phyloP scores from a whole-genome alignment of 2,329 filamentous ascomycete genomes.

The Samsoniella hepiali region DNA sequence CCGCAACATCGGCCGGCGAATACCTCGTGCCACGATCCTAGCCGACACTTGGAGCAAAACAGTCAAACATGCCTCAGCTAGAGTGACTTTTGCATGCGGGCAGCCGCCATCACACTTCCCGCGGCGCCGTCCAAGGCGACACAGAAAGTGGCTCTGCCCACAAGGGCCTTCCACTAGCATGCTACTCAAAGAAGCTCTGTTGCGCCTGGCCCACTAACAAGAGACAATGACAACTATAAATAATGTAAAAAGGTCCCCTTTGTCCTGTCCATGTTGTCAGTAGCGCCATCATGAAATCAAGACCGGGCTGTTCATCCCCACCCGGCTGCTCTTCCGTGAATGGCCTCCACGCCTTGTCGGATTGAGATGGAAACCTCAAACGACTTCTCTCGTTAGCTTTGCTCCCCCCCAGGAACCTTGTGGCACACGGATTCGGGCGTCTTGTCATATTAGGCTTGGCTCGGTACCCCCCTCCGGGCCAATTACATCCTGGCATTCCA shows the following conservation, averaged over 20 bases:
- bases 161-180: background rate
- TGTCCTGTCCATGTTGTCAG: too few species aligned
- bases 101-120: background rate
- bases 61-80: conserved; percentile 4
- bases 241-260: too few species aligned
- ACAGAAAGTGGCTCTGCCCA: background rate
- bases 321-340: too few species aligned
- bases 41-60: background rate
- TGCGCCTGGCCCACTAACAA: background rate
- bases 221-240: too few species aligned
- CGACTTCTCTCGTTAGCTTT: background rate
- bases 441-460: conserved; percentile 11
- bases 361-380: background rate
- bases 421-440: conserved; percentile 1
- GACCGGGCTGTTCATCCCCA: too few species aligned
- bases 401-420: background rate
- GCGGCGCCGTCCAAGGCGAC: background rate
- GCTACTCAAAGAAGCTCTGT: background rate
- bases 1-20: conserved; percentile 2
- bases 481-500: background rate
- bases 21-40: background rate
- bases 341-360: too few species aligned
- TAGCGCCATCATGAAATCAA: too few species aligned
- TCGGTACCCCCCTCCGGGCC: background rate
- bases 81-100: conserved; percentile 1